These are phyloP conservation scores for Apostasia shenzhenica DNA, from an alignment of 106 monocot genomes.

Conservation along the genomic window DNA sequence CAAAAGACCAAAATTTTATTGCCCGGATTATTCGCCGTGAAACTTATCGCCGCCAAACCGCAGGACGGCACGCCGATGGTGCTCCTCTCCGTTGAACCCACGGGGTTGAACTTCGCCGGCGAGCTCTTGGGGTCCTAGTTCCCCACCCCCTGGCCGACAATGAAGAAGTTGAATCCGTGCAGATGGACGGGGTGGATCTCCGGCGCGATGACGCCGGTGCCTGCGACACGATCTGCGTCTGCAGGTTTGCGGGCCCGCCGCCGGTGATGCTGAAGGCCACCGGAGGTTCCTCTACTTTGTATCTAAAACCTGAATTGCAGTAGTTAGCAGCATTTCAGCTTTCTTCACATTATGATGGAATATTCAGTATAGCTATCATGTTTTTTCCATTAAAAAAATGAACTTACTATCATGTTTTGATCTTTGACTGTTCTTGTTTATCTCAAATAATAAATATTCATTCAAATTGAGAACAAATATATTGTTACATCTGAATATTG, in stretches of 20 bases:
- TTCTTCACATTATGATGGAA: no score
- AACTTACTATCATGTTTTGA: no score
- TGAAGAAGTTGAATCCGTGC: conserved; percentile 81
- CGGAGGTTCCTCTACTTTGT: conserved; percentile 11
- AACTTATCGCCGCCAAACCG: conserved; percentile 66
- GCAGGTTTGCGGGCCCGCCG: conserved; percentile 15
- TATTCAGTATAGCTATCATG: no score
- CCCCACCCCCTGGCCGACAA: conserved; percentile 47
- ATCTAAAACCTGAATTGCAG: no score
- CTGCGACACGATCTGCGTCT: conserved; percentile 58
- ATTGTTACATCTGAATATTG: no score
- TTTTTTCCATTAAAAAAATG: no score
- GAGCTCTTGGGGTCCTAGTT: conserved; percentile 43
- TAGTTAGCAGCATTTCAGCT: no score
- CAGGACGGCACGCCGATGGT: conserved; percentile 60
- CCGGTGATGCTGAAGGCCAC: conserved; percentile 26
- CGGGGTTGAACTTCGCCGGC: conserved; percentile 48
- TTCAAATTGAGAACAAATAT: no score
- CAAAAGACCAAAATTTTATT: not conserved
- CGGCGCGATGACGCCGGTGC: conserved; percentile 46
- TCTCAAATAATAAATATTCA: no score
- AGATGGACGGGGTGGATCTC: conserved; percentile 79
- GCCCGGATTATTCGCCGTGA: conserved; percentile 77
- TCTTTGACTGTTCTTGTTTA: no score
- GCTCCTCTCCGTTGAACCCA: conserved; percentile 64